phyloP scores from a whole-genome alignment of 805 yeast species.

The Ogataea trehalophila region DNA sequence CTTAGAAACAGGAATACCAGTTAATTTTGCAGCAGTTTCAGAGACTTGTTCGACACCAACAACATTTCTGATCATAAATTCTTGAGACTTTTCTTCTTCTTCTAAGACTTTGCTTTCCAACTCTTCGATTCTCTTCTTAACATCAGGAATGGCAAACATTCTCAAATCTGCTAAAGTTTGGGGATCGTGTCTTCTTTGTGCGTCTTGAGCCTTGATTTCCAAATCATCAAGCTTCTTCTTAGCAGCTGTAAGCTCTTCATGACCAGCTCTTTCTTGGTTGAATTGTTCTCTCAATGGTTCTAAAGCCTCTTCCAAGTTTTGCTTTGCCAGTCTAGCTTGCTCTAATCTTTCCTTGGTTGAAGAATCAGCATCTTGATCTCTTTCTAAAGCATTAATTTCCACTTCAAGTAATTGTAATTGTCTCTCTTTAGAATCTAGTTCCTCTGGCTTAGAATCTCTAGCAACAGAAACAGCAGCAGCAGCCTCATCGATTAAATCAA shows the following conservation, averaged over 20 bases:
- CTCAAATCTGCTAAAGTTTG: conserved; percentile 93
- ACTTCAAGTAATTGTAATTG: conserved; percentile 88
- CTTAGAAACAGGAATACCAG: conserved; percentile 95
- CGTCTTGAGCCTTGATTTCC: conserved; percentile 89
- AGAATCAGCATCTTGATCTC: conserved; percentile 83
- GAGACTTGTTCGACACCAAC: conserved; percentile 57
- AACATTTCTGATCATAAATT: conserved; percentile 75
- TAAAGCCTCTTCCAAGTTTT: conserved; percentile 78
- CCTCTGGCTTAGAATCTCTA: conserved; percentile 97
- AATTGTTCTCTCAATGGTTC: conserved; percentile 82
- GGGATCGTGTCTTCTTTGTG: conserved; percentile 94
- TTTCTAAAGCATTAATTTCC: conserved; percentile 93
- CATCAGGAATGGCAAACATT: conserved; percentile 95
- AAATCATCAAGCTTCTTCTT: conserved; percentile 90
- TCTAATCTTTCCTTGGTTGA: conserved; percentile 83
- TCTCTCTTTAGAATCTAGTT: conserved; percentile 88
- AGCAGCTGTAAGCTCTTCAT: conserved; percentile 83
- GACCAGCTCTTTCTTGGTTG: conserved; percentile 82
- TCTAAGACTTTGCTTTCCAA: conserved; percentile 76
- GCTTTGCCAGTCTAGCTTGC: conserved; percentile 73
- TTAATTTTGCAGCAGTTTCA: conserved; percentile 58
- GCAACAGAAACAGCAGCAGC: conserved; percentile 98
- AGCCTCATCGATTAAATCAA: conserved; percentile 91
- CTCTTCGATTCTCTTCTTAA: conserved; percentile 66
- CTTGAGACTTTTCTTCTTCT: conserved; percentile 45